phyloP scores from a whole-genome alignment of 164 flowering plant genomes.

The Aristolochia fimbriata region DNA sequence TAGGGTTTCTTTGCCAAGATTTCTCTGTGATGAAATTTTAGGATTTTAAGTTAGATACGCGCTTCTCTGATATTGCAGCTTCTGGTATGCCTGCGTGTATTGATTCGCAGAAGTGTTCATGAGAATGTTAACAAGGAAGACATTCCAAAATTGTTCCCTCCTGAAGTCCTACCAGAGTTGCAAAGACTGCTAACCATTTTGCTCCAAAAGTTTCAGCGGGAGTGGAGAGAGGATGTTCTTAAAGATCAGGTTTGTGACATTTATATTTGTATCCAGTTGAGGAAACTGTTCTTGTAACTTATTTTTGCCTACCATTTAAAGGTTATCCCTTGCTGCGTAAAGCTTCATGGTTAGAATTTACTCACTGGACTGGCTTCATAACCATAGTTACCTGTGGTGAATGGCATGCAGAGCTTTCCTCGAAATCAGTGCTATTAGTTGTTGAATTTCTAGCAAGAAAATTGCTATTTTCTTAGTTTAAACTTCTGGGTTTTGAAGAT shows the following conservation, averaged over 20 bases:
- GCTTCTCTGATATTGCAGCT: slow-evolving; percentile 31
- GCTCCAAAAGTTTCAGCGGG: slow-evolving; percentile 68
- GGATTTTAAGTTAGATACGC: neutral
- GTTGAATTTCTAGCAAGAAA: too few species aligned
- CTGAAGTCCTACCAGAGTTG: slow-evolving; percentile 58
- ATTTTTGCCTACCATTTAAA: neutral
- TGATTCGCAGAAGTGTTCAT: slow-evolving; percentile 60
- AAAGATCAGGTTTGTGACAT: slow-evolving; percentile 44
- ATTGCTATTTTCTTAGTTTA: too few species aligned
- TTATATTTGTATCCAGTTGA: neutral
- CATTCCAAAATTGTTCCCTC: slow-evolving; percentile 59
- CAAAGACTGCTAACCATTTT: slow-evolving; percentile 61
- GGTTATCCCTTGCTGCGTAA: neutral
- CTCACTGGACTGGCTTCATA: neutral
- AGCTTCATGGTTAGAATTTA: neutral
- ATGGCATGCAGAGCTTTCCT: too few species aligned
- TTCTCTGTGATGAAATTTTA: neutral
- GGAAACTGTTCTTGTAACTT: neutral
- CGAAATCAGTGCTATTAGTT: too few species aligned
- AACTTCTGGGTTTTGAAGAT: too few species aligned
- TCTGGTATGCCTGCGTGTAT: slow-evolving; percentile 61
- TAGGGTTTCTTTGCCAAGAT: neutral
- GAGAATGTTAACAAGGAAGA: slow-evolving; percentile 55
- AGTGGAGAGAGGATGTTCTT: slow-evolving; percentile 55
- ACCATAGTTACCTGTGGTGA: too few species aligned